A percentile compares a stretch with the other conserved stretches of the same genome.
These are phyloP conservation scores for Erythrobasidium hasegawianum DNA, from an alignment of 1,284 basidiomycete genomes.

Conservation along the genomic window DNA sequence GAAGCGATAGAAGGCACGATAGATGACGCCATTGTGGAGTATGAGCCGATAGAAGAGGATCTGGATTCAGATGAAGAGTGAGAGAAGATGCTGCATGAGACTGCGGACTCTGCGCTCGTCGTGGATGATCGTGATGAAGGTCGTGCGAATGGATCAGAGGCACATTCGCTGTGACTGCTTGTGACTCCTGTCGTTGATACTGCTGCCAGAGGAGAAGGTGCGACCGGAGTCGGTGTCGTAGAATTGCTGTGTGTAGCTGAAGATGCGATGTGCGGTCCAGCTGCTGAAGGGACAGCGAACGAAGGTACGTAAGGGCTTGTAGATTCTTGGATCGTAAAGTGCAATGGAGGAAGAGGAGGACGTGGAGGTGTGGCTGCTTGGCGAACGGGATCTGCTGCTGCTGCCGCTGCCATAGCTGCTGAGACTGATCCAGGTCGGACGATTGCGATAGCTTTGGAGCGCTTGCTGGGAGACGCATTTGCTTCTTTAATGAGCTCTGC, in stretches of 20 bases:
- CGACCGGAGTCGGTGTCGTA: slow-evolving; percentile 7
- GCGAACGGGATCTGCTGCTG: neutral
- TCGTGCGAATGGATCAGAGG: slow-evolving; percentile 36
- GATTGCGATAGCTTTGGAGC: slow-evolving; percentile 33
- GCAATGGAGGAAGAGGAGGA: slow-evolving; percentile 17
- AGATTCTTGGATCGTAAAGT: slow-evolving; percentile 31
- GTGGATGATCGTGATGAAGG: slow-evolving; percentile 35
- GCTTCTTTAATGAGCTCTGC: slow-evolving; percentile 10
- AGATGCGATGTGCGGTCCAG: slow-evolving; percentile 7
- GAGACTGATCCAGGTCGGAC: slow-evolving; percentile 38
- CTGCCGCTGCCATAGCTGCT: slow-evolving; percentile 33
- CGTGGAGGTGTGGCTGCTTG: slow-evolving; percentile 29
- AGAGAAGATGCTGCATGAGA: slow-evolving; percentile 34
- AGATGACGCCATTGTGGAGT: neutral
- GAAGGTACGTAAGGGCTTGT: slow-evolving; percentile 36
- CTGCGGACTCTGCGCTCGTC: slow-evolving; percentile 22
- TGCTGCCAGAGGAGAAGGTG: slow-evolving; percentile 38
- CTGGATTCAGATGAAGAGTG: slow-evolving; percentile 33
- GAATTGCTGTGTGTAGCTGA: slow-evolving; percentile 8
- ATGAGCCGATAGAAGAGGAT: slow-evolving; percentile 16
- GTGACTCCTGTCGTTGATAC: slow-evolving; percentile 10
- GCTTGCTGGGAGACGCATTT: slow-evolving; percentile 38
- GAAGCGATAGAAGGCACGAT: neutral
- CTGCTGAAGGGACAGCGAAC: slow-evolving; percentile 11
- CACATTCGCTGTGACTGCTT: too few relatives aligned